These are phyloP conservation scores for Lodderomyces oxycetoniae DNA, from an alignment of 1,139 yeast species.

Conservation along the genomic window DNA sequence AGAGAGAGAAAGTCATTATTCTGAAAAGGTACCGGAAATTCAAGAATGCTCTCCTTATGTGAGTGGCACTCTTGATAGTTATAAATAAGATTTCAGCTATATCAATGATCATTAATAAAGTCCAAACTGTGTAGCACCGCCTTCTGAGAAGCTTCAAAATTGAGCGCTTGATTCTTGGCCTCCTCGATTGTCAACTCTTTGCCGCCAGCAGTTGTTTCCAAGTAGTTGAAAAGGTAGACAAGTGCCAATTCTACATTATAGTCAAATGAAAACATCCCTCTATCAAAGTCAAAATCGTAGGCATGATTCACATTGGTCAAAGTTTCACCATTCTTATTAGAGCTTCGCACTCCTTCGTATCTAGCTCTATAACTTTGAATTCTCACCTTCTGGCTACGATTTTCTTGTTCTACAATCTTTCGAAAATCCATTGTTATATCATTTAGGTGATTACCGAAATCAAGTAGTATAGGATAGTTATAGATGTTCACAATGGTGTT, in stretches of 20 bases:
- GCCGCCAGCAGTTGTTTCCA: conserved; percentile 1
- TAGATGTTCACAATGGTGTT: conserved; percentile 17
- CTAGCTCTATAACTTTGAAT: conserved; percentile 10
- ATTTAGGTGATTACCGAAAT: conserved; percentile 5
- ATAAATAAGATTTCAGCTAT: too few species aligned
- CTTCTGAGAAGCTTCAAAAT: conserved; percentile 11
- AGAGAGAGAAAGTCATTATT: too few species aligned
- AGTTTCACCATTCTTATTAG: not conserved
- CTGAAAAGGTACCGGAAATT: too few species aligned
- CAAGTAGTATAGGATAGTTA: conserved; percentile 22
- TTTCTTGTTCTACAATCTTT: conserved; percentile 12
- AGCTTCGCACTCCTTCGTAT: conserved; percentile 1
- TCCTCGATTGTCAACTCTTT: conserved; percentile 1
- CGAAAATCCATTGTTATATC: conserved; percentile 6
- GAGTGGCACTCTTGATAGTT: too few species aligned
- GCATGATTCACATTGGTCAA: conserved; percentile 1
- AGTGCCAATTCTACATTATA: conserved; percentile 13
- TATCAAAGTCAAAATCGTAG: conserved; percentile 17
- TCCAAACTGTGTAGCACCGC: conserved; percentile 9
- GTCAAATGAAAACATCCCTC: conserved; percentile 23
- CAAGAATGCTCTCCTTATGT: too few species aligned
- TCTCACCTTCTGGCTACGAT: conserved; percentile 12
- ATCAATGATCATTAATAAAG: too few species aligned
- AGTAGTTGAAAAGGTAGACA: conserved; percentile 3
- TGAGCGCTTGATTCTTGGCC: conserved; percentile 3